Conservation (phyloP, 1,284 basidiomycete genomes). For the Volvariella surrecta region DNA sequence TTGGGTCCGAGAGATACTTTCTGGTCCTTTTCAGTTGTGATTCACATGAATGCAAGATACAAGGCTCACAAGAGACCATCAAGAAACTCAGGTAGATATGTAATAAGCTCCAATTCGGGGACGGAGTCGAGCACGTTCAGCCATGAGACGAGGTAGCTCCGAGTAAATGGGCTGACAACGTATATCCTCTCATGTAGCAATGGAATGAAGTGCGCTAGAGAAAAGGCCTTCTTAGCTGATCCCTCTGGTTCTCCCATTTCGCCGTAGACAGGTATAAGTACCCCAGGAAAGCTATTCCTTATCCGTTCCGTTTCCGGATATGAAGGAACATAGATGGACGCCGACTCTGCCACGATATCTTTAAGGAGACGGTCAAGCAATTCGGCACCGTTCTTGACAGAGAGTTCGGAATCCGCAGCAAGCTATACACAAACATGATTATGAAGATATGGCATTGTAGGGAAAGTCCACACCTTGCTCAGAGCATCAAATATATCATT, state of each 20-base stretch:
- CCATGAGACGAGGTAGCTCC: constrained; percentile 97
- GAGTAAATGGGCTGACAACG: constrained; percentile 91
- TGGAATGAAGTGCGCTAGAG: constrained; percentile 91
- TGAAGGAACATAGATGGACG: constrained; percentile 89
- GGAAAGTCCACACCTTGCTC: constrained; percentile 66
- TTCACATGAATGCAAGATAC: constrained; percentile 6
- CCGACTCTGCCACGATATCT: constrained; percentile 96
- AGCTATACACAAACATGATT: constrained; percentile 44
- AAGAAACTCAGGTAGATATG: constrained; percentile 90
- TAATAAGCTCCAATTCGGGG: constrained; percentile 92
- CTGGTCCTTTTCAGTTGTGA: constrained; percentile 29
- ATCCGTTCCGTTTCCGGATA: constrained; percentile 74
- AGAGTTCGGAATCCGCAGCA: constrained; percentile 91
- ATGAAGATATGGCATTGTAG: constrained; percentile 5
- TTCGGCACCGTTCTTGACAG: constrained; percentile 98
- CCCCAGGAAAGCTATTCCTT: constrained; percentile 43
- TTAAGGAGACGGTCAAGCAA: constrained; percentile 96
- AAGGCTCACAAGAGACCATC: constrained; percentile 84
- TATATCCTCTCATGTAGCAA: constrained; percentile 90
- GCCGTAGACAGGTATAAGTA: constrained; percentile 55
- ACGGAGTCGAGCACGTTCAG: constrained; percentile 94
- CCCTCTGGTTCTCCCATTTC: constrained; percentile 41
- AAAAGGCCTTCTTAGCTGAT: constrained; percentile 76
- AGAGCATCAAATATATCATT: constrained; percentile 98
- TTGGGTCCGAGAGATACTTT: constrained; percentile 94